Base-by-base conservation (phyloP, 2,329 filamentous ascomycete species). In the Fusarium sp. region DNA sequence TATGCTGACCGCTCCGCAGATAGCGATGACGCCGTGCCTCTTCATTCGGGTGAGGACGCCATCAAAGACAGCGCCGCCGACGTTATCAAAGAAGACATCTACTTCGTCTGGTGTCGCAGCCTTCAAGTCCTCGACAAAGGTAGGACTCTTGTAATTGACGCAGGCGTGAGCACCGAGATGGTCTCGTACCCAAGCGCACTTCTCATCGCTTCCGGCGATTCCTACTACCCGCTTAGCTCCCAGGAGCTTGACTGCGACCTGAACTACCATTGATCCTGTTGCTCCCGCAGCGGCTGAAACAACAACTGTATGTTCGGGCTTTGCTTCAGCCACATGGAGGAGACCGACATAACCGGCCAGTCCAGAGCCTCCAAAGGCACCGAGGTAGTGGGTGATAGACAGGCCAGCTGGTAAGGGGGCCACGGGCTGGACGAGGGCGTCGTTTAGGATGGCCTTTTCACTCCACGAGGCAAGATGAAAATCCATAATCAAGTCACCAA, bases 181-280 rank as follows among this genome's bases (percentile, higher is more conserved):
- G 3, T 75, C 50, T 54, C 60, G 52, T 0, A 76, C 74, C 74
- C 71, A 76, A 2, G 64, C 54, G 13, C 74, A 76, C 67, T 76
- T 77, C 35, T 76, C 75, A 9, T 64, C 56, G 8, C 65, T 39
- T 18, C 75, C 72, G 16, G 73, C 74, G 37, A 76, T 76, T 16
- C 73, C 73, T 5, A 76, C 62, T 18, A 76, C 73, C 1, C 65
- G 64, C 60, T 71, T 74, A 3, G 71, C 73, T 11, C 73, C 71
- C 0, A 76, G 56, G 1, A 74, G n/a, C 39, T 74, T 74, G 13
- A 66, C 71, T 1, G 74, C 73, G 9, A 69, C 70, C 33, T 76
- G 68, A 4, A 70, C 56, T 2, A 11, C 56, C 9, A 70, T 56
- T 10, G 67, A 69, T 1, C 67, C 56, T 1, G 54, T 66, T 4